Percentiles rank a stretch among this genome's conserved stretches.
phyloP scores from a whole-genome alignment of 495 filamentous ascomycete genomes.

The Hypoxylon lenormandii region DNA sequence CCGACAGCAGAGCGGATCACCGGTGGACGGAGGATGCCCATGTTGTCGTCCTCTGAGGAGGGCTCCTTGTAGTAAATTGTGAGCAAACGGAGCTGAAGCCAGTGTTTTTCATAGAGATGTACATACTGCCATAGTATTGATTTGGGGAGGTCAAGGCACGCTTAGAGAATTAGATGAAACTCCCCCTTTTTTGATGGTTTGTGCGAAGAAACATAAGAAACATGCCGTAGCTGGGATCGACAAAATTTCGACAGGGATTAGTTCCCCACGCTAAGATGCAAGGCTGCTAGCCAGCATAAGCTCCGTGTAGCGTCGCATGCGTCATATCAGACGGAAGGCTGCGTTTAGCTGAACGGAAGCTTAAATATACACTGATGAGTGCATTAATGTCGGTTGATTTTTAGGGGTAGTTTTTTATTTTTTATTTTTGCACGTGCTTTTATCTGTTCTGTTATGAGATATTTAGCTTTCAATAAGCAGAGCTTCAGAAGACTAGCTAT shows the following conservation, averaged over 20 bases:
- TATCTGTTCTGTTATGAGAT: too few species aligned
- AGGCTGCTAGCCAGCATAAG: conserved; percentile 15
- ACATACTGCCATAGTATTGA: conserved; percentile 37
- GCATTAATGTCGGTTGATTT: background rate
- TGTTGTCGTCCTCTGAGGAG: conserved; percentile 43
- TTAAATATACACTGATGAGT: background rate
- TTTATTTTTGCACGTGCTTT: too few species aligned
- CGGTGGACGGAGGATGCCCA: conserved; percentile 77
- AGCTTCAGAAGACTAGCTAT: too few species aligned
- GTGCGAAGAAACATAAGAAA: conserved; percentile 16
- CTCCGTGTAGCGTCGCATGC: conserved; percentile 24
- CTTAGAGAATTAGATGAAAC: too few species aligned
- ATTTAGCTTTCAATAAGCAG: too few species aligned
- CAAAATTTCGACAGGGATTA: conserved; percentile 39
- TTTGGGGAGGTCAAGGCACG: too few species aligned
- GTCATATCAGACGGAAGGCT: conserved; percentile 34
- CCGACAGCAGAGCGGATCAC: conserved; percentile 72
- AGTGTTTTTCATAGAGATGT: background rate
- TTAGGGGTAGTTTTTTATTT: background rate
- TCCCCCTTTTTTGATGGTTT: conserved; percentile 14
- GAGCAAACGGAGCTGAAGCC: background rate
- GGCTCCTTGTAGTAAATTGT: conserved; percentile 13
- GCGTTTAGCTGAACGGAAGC: conserved; percentile 8
- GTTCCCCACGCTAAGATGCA: conserved; percentile 18
- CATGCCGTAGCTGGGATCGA: conserved; percentile 9